Evolutionary conservation across 495 filamentous ascomycete species (phyloP), one percentile per base, ranked within the genome.

Genomic region (Podospora comata): DNA sequence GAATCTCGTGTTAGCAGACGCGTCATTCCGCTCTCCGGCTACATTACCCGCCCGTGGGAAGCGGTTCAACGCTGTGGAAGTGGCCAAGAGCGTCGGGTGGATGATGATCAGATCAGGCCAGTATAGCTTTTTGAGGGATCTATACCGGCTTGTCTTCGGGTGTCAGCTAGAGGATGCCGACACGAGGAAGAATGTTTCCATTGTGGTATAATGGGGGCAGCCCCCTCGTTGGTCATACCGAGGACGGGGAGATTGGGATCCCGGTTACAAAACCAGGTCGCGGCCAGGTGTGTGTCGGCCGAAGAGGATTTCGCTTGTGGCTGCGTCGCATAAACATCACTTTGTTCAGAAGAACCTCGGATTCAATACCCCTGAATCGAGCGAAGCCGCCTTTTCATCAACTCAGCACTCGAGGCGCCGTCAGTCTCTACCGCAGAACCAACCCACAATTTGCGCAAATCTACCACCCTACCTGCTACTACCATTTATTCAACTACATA

Each of bases 71-170:
- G 91, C 91, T 0, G 75, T 79, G 23, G 91, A 96, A 69, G 85
- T 96, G 57, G 90, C 90, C 15, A 88, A 88, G 73, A 91, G 89
- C 60, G 89, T 95, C 16, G 81, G 82, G 58, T 89, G 90, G 83
- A 91, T 95, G 87, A 83, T 85, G 59, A 64, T 75, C 27, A 74
- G 77, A 19, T 79, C 80, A 0, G 66, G 69, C 34, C 85, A 87
- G 67, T 91, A 93, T 75, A 80, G 80, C 20, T 96, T 92, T 85
- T 78, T 96, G 68, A 83, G 85, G 26, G 93, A 96, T 76, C 79
- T 97, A 11, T 96, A 89, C 79, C 84, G 87, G 60, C 80, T 93
- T n/a, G 92, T 96, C 3, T 93, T 94, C 78, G 92, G 93, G 0
- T 92, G 92, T 74, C 87, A 89, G 65, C 73, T 90, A 28, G 91